Percentiles rank a stretch among this genome's conserved stretches.
Evolutionary conservation across 1,139 yeast genomes (phyloP).

Genomic region (Zygotorulaspora mrakii): DNA sequence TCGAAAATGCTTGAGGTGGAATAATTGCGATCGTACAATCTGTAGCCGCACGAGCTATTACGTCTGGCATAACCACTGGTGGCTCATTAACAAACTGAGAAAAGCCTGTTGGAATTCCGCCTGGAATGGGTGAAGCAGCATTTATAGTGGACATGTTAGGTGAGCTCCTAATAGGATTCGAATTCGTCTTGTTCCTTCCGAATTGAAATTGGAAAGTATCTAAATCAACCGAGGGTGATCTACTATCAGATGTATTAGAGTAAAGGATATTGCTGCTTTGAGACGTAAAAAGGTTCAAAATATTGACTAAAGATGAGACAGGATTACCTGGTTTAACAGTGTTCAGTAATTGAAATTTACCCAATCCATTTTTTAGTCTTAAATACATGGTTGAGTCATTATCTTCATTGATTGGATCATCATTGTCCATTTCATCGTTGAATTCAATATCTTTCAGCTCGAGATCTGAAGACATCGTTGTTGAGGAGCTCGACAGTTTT

Average conservation of each 20-base stretch:
- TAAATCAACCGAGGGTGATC: conserved; percentile 10
- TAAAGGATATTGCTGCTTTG: conserved; percentile 9
- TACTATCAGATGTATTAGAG: conserved; percentile 5
- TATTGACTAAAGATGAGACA: conserved; percentile 74
- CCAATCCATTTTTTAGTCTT: conserved; percentile 44
- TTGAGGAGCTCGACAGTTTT: conserved; percentile 1
- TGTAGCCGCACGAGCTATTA: conserved; percentile 41
- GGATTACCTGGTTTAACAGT: conserved; percentile 86
- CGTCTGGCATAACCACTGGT: conserved; percentile 31
- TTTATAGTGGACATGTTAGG: conserved; percentile 3
- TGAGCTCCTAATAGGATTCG: background rate
- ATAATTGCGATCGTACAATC: conserved; percentile 87
- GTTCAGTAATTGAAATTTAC: conserved; percentile 68
- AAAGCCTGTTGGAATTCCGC: conserved; percentile 1
- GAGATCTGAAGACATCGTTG: background rate
- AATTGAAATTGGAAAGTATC: conserved; percentile 9
- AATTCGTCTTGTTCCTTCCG: conserved; percentile 2
- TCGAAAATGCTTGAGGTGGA: conserved; percentile 76
- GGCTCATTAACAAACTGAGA: conserved; percentile 5
- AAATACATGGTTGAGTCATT: conserved; percentile 29
- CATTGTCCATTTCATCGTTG: conserved; percentile 9
- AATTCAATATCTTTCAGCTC: conserved; percentile 10
- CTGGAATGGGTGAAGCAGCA: conserved; percentile 3
- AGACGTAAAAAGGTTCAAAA: conserved; percentile 62
- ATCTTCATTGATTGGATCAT: conserved; percentile 6